Base-by-base conservation (phyloP, 2,329 filamentous ascomycete species). In the Neonectria magnoliae region DNA sequence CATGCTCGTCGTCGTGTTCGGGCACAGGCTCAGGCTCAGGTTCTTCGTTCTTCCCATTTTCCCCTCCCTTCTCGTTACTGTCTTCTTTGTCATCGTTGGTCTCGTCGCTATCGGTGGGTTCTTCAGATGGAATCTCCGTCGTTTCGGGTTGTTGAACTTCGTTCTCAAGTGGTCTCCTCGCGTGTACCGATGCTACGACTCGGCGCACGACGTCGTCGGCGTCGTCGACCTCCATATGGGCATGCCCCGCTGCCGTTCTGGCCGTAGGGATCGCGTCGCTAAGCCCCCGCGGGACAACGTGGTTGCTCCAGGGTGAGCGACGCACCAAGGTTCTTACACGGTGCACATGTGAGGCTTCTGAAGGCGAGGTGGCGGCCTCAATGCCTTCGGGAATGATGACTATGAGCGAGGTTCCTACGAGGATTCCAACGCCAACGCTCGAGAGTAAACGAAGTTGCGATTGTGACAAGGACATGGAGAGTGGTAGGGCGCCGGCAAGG, bases 361-460 rank as follows among this genome's bases (percentile, higher is more conserved):
- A 79, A 3, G 85, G 81, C 14, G 85, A 89, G 71, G 96, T 93
- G 62, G 98, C 86, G 3, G 96, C 95, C 77, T 98, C 94, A 64
- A 98, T 91, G 41, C 96, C 96, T 79, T 99, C 96, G 1, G 96
- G 96, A 74, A 99, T 97, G 76, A 99, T 98, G 33, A 99, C 94
- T 69, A 98, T 95, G 69, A 99, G 86, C 1, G 95, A 95, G 29
- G 96, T 98, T 38, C 96, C 96, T 16, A 99, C 94, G 9, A 99
- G 84, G 56, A 99, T 92, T 48, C 96, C 96, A 79, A 97, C 93
- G 57, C 96, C 96, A 77, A 98, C 88, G 62, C 94, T 94, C 22
- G 95, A 97, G 76, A 98, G 92, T 54, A 97, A 83, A 76, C 95
- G 91, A 62, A 98, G 83, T 79, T 97, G 93, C 47, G 93, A 93